Percentiles rank a stretch among this genome's conserved stretches.
Conservation (phyloP, 2,329 filamentous ascomycete species). For the Elsinoe fawcettii region DNA sequence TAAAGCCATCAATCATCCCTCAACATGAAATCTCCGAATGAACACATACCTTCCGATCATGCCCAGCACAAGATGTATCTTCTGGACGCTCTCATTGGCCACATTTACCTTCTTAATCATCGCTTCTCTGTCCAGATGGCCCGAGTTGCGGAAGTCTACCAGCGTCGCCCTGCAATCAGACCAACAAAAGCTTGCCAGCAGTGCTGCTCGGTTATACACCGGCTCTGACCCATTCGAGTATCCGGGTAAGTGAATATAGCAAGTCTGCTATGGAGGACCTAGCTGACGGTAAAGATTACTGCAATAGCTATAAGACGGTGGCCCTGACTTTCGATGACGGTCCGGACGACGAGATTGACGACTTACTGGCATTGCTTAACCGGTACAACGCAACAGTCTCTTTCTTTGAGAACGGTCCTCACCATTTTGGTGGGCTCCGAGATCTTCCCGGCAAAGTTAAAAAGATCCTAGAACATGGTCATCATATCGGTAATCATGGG, state of each 20-base stretch:
- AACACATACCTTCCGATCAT: background rate
- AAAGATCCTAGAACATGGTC: background rate
- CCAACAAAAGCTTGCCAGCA: background rate
- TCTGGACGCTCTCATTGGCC: background rate
- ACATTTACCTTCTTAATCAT: background rate
- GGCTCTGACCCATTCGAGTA: background rate
- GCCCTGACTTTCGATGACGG: background rate
- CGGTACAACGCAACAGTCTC: background rate
- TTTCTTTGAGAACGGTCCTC: constrained; percentile 5
- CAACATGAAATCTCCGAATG: background rate
- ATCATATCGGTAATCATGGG: background rate
- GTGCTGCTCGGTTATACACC: background rate
- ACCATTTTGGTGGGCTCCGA: background rate
- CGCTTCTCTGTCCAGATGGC: background rate
- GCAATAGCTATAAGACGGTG: background rate
- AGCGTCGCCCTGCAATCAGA: background rate
- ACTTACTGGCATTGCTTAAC: background rate
- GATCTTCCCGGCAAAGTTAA: background rate
- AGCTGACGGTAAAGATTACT: background rate
- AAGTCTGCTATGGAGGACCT: background rate
- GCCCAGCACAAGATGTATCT: background rate
- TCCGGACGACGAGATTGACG: background rate
- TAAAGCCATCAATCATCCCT: background rate
- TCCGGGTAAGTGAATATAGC: background rate
- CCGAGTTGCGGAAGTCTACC: background rate